Base-by-base conservation (phyloP, 805 yeast species). In the Lipomyces spencermartinsiae region DNA sequence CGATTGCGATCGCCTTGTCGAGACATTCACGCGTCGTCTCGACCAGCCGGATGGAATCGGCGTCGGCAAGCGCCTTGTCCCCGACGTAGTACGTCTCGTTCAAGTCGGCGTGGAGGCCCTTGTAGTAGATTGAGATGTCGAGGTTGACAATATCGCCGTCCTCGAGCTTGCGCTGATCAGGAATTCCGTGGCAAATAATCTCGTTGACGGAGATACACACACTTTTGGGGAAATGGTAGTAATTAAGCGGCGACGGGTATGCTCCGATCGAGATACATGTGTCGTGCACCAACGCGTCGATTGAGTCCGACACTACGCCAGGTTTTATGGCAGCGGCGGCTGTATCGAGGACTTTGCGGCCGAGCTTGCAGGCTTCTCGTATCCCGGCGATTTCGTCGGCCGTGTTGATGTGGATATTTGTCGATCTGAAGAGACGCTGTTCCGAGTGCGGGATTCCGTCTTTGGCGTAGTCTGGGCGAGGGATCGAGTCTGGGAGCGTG, bases 11-110 rank as follows among this genome's bases (percentile, higher is more conserved):
- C 39, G 98, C 97, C 73, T 85, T 79, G 71, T 93, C 95, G 68
- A 94, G 82, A 72, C 93, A 86, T 79, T 93, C 97, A 75, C 98
- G 87, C 1, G 97, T 87, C 7, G 95, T 89, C 79, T 95, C 99
- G 9, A 94, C 97, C 51, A 95, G 86, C 69, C 93, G 88, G 64
- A 95, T 92, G n/a, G 86, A 83, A 61, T 92, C 97, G 59, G 89
- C 87, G 77, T 94, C 85, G n/a, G 87, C 80, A 73, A 84, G 87
- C 49, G 95, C 92, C 76, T 91, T 92, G 66, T 89, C 94, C 12
- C 98, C 99, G 35, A 95, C 97, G 76, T 95, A 95, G 79, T 93
- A 95, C 0, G 99, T 95, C 80, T 95, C 98, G 79, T 95, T 95
- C 78, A 95, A 83, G 79, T 95, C 99, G 8, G 97, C 89, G 80